Evolutionary conservation across 2,329 filamentous ascomycete genomes (phyloP).

Genomic region (Trichoderma sp.): DNA sequence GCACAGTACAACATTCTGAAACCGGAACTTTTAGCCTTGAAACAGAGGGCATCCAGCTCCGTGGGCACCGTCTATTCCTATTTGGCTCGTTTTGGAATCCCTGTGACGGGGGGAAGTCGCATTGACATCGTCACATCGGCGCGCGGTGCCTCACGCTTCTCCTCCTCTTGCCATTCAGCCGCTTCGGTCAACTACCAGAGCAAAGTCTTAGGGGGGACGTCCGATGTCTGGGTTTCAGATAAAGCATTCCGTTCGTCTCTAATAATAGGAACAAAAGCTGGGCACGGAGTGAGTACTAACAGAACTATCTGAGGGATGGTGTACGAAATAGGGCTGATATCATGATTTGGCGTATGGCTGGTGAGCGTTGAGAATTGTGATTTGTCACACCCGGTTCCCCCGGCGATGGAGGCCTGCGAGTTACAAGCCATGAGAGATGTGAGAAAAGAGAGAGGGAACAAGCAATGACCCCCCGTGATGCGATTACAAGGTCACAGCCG

Average conservation of each 20-base stretch:
- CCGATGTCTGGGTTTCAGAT: conserved; percentile 6
- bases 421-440: neutral
- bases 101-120: neutral
- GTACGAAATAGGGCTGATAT: neutral
- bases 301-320: neutral
- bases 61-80: neutral
- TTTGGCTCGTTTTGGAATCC: neutral
- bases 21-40: conserved; percentile 14
- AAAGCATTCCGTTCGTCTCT: neutral
- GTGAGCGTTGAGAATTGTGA: neutral
- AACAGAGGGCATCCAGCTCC: conserved; percentile 9
- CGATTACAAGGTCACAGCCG: neutral
- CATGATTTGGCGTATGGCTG: neutral
- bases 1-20: conserved; percentile 9
- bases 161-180: neutral
- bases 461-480: neutral
- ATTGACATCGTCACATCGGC: neutral
- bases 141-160: neutral
- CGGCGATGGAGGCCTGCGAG: neutral
- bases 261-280: neutral
- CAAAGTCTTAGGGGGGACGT: neutral
- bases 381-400: neutral
- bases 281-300: neutral
- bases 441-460: neutral
- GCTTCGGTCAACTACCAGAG: neutral